Evolutionary conservation across 2,329 filamentous ascomycete species (phyloP), one percentile per base, ranked within the genome.

Genomic region (Mycosphaerella arachidis): DNA sequence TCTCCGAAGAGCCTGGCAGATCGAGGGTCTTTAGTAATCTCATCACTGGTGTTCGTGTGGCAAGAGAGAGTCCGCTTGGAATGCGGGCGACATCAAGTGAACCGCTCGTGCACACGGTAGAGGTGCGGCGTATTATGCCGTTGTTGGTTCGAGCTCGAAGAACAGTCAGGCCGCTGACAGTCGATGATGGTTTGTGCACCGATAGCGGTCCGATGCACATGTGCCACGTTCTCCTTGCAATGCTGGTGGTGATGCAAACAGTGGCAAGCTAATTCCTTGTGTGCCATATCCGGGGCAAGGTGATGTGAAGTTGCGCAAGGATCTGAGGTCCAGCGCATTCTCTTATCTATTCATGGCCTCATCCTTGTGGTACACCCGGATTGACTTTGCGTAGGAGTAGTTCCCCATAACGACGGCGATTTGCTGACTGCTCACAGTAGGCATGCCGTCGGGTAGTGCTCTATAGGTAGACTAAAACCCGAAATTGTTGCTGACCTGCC

Each of bases 221-320:
- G 37, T 43, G 37, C 16, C 3, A 43, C 37, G 71, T 96, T 96
- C 4, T 78, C 74, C 6, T 75, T 76, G 68, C 92, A 97, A 10
- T 81, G 82, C 2, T 76, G 71, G 5, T 76, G 71, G 5, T 54
- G 53, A 55, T 96, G 91, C 67, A 74, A 60, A 2, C n/a, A n/a
- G 30, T 45, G 0, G 62, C 64, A 12, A 68, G 65, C 33, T 63
- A 67, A 3, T 64, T 67, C 18, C 65, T 63, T 18, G 56, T 72
- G 71, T 4, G 81, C 77, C 55, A 79, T 78, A 3, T 76, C 78
- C 16, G 77, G 74, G 37, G 78, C 71, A 7, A 75, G 73, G 1
- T 0, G 63, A 55, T 24, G 1, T 78, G 80, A 4, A 96, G 75
- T 43, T n/a, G n/a, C n/a, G 13, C 40, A 18, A 43, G 40, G 40